Percentiles rank a stretch among this genome's conserved stretches.
Evolutionary conservation across 306 rosid genomes (phyloP).

Genomic region (Dalbergia oliveri): DNA sequence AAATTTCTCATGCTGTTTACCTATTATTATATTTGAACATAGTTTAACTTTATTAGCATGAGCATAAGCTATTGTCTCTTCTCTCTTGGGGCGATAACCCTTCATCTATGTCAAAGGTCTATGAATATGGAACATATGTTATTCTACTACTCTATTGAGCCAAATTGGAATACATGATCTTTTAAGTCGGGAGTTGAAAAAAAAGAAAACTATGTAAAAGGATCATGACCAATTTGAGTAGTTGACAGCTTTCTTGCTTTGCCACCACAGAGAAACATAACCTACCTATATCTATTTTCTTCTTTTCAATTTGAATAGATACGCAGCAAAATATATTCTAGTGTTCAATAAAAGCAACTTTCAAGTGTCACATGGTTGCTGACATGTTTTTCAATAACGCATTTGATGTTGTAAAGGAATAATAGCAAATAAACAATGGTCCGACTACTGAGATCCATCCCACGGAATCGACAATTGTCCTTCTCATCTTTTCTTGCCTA

Average conservation of each 20-base stretch:
- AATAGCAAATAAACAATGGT: neutral
- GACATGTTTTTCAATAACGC: constrained; percentile 20
- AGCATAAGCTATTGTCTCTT: constrained; percentile 30
- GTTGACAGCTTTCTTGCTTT: neutral
- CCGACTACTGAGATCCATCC: neutral
- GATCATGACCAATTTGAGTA: neutral
- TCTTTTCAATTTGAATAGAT: neutral
- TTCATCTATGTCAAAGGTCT: constrained; percentile 42
- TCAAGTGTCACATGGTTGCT: constrained; percentile 29
- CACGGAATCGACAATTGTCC: neutral
- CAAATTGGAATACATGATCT: neutral
- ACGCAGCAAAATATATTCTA: neutral
- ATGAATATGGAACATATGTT: constrained; percentile 20
- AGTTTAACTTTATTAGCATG: constrained; percentile 10
- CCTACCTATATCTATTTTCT: neutral
- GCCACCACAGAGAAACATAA: constrained; percentile 21
- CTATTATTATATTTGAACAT: neutral
- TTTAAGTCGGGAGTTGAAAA: constrained; percentile 16
- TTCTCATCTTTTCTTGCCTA: constrained; percentile 2
- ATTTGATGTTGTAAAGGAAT: neutral
- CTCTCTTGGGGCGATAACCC: constrained; percentile 15
- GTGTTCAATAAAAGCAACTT: constrained; percentile 9
- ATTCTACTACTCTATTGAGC: constrained; percentile 11
- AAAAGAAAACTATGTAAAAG: constrained; percentile 15
- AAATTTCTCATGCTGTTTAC: constrained; percentile 1